Evolutionary conservation across 371 early-diverging fungal species (phyloP).

Genomic region (Syncephalastrum monosporum): DNA sequence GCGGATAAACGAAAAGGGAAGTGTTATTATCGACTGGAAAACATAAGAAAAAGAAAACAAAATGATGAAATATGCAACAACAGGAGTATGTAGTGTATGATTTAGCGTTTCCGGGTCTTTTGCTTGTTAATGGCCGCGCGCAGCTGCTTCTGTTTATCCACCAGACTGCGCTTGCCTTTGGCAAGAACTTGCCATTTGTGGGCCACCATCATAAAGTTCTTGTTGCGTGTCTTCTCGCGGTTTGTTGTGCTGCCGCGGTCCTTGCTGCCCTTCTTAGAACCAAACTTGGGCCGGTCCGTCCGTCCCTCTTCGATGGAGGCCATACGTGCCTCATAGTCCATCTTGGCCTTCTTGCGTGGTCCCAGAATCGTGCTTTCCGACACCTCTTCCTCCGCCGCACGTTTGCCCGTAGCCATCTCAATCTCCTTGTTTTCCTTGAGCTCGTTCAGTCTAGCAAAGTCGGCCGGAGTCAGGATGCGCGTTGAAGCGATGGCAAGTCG

Average conservation of each 20-base stretch:
- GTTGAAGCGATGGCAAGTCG: conserved; percentile 45
- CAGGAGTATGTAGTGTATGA: not conserved
- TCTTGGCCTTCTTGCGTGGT: conserved; percentile 85
- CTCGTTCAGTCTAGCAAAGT: conserved; percentile 83
- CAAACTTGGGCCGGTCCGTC: conserved; percentile 89
- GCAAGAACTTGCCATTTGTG: conserved; percentile 84
- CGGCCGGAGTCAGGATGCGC: conserved; percentile 88
- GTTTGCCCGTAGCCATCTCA: conserved; percentile 39
- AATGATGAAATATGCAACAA: conserved; percentile 6
- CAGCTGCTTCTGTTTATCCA: conserved; percentile 78
- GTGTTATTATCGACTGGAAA: not conserved
- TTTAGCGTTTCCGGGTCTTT: conserved; percentile 22
- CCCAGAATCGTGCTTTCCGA: conserved; percentile 75
- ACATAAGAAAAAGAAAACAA: not conserved
- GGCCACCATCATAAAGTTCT: conserved; percentile 93
- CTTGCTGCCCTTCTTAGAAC: conserved; percentile 80
- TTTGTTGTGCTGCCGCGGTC: conserved; percentile 86
- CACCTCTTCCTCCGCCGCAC: conserved; percentile 50
- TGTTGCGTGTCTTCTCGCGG: conserved; percentile 89
- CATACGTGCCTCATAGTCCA: conserved; percentile 90
- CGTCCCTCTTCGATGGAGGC: conserved; percentile 83
- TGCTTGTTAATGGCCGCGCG: conserved; percentile 69
- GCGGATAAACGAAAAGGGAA: too few relatives aligned
- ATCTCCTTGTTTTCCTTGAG: conserved; percentile 64
- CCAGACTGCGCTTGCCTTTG: conserved; percentile 81